phyloP scores from a whole-genome alignment of 345 rosid species.

The Luvunga scandens region DNA sequence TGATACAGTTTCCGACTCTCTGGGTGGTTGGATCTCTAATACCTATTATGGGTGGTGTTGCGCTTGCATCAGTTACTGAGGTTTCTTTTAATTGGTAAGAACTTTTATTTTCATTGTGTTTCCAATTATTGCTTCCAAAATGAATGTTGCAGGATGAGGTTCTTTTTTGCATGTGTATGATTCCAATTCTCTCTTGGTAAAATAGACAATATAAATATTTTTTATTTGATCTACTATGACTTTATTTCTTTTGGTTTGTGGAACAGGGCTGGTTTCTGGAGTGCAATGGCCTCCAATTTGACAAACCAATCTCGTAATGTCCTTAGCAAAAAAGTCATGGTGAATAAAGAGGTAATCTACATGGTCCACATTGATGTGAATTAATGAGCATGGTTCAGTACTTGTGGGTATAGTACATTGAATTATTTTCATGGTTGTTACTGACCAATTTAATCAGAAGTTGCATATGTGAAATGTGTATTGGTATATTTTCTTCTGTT shows the following conservation, averaged over 20 bases:
- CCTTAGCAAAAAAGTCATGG: slow-evolving; percentile 95
- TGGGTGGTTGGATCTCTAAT: slow-evolving; percentile 90
- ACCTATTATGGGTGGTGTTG: slow-evolving; percentile 97
- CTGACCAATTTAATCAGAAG: neutral
- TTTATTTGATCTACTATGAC: neutral
- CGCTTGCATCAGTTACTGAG: slow-evolving; percentile 89
- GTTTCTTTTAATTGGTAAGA: slow-evolving; percentile 90
- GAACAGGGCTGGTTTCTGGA: slow-evolving; percentile 83
- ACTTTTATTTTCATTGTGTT: neutral
- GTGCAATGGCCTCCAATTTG: slow-evolving; percentile 92
- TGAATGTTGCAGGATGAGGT: neutral
- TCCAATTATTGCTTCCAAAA: neutral
- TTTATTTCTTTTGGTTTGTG: neutral
- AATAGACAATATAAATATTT: neutral
- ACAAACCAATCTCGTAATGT: slow-evolving; percentile 86
- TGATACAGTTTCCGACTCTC: slow-evolving; percentile 62
- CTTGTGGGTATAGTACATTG: neutral
- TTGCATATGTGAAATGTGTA: neutral
- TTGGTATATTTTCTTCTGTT: neutral
- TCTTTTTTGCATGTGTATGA: neutral
- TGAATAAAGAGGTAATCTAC: slow-evolving; percentile 79
- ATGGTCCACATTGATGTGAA: neutral
- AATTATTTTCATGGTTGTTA: neutral
- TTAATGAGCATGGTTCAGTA: neutral
- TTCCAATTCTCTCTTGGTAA: neutral